Base-by-base conservation (phyloP, 2,329 filamentous ascomycete genomes). In the Phialophora chinensis region DNA sequence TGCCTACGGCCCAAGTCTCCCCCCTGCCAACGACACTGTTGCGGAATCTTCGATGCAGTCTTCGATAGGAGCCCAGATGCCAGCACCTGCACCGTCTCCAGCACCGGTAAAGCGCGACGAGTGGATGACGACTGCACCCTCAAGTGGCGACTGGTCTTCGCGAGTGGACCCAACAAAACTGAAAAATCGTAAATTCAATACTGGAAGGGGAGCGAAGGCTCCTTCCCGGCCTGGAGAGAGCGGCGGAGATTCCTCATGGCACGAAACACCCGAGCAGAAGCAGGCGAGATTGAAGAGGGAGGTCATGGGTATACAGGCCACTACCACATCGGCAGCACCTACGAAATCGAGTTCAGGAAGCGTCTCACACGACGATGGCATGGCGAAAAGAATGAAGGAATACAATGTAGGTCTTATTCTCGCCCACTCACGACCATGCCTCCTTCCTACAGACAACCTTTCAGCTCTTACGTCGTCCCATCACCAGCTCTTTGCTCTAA, bases 251-350 rank as follows among this genome's bases (percentile, higher is more conserved):
- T 88, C 87, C 25, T 87, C 94, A 52, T 98, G 94, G 94, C 93
- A 92, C 0, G 94, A 98, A 78, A 97, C 92, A 8, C 91, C 92
- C 0, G 91, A 94, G 76, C 87, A 97, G 79, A 96, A 96, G 77
- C 87, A 91, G 65, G 89, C 90, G 77, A 85, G 92, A 47, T 79
- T 97, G 25, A 89, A 90, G 72, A 88, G 96, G 76, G 88, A 95
- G 61, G 90, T 96, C 11, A 85, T 97, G 72, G 93, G 93, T 0
- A 87, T 93, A 2, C 80, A 77, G 66, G 75, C 78, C 23, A 35
- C 62, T 27, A 25, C 58, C 53, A 29, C 54, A 6, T 44, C 73
- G 59, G 23, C 70, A 57, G 23, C 65, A 47, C 31, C 49, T 23
- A 23, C 56, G 49, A 50, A 54, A 27, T 72, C 61, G 31, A 6